Evolutionary conservation across 306 rosid genomes (phyloP).

Genomic region (Pueraria montana): DNA sequence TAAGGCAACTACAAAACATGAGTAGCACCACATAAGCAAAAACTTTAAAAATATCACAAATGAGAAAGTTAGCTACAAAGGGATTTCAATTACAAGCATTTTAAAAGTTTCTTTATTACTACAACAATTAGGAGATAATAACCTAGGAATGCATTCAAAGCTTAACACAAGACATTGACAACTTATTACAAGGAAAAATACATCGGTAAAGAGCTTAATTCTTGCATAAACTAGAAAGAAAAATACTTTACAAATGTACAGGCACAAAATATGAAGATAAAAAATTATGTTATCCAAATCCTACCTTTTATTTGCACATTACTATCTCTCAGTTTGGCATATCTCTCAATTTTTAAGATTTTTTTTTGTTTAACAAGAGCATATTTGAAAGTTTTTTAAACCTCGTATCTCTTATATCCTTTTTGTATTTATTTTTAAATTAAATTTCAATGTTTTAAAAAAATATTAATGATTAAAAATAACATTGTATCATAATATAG

Average conservation of each 20-base stretch:
- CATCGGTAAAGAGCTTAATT: not conserved
- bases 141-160: not conserved
- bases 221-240: not conserved
- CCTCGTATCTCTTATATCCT: no score
- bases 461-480: no score
- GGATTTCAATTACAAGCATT: not conserved
- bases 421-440: no score
- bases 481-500: no score
- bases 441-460: no score
- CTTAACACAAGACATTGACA: not conserved
- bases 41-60: not conserved
- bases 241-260: not conserved
- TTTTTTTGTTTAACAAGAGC: no score
- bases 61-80: not conserved
- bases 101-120: not conserved
- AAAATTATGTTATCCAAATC: no score
- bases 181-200: not conserved
- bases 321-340: no score
- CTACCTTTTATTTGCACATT: no score
- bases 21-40: constrained; percentile 32
- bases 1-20: constrained; percentile 80
- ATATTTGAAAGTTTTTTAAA: no score
- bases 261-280: not conserved
- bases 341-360: no score
- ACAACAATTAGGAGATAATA: not conserved